A percentile compares a stretch with the other conserved stretches of the same genome.
phyloP scores from a whole-genome alignment of 2,329 filamentous ascomycete species.

The Cladosporium colombiae region DNA sequence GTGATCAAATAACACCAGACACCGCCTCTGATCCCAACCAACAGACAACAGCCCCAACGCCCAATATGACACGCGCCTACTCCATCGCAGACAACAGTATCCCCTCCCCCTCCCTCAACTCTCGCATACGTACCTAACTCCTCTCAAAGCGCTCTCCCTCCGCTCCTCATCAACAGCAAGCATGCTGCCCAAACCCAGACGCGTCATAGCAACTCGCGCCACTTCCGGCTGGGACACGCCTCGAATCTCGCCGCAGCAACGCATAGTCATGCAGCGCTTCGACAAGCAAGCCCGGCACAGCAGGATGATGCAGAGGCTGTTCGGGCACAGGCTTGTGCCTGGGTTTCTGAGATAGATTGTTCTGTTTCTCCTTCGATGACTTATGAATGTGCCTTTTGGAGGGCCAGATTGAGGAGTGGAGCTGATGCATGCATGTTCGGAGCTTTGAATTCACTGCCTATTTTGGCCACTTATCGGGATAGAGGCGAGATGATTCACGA shows the following conservation, averaged over 20 bases:
- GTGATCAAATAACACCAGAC: background rate
- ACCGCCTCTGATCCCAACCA: background rate
- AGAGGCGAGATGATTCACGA: background rate
- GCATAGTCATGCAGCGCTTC: constrained; percentile 15
- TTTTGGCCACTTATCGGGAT: background rate
- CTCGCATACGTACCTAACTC: background rate
- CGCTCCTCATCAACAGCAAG: constrained; percentile 19
- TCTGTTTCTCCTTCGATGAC: background rate
- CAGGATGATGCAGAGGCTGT: constrained; percentile 11
- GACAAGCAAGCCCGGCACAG: constrained; percentile 16
- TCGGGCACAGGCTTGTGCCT: constrained; percentile 15
- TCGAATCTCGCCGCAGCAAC: constrained; percentile 16
- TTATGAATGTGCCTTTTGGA: background rate
- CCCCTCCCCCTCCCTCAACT: background rate
- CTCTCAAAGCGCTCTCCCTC: constrained; percentile 13
- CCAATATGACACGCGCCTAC: background rate
- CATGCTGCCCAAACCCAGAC: constrained; percentile 10
- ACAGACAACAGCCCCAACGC: background rate
- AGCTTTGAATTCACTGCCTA: background rate
- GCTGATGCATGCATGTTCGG: background rate
- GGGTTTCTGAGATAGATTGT: constrained; percentile 11
- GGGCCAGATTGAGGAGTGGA: background rate
- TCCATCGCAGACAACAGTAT: constrained; percentile 12
- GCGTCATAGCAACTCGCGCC: background rate
- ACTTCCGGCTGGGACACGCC: constrained; percentile 17